These are phyloP conservation scores for Colletotrichum sp. DNA, from an alignment of 2,329 filamentous ascomycete species.

Conservation along the genomic window DNA sequence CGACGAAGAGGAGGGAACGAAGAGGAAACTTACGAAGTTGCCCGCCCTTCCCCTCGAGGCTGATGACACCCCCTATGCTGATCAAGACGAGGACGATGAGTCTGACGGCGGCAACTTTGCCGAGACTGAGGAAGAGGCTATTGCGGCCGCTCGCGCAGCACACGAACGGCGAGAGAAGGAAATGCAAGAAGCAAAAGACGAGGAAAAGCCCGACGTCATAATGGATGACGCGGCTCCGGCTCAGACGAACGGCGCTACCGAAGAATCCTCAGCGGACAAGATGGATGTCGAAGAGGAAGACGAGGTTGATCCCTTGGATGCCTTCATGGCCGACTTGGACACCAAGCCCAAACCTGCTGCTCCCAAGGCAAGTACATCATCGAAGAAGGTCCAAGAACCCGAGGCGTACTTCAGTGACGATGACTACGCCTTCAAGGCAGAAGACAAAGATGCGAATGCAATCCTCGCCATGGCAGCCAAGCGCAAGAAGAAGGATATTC, in stretches of 20 bases:
- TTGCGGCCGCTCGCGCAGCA: conserved; percentile 82
- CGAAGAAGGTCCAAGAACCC: conserved; percentile 68
- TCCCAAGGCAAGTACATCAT: conserved; percentile 32
- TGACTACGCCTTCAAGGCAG: conserved; percentile 64
- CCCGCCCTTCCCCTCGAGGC: conserved; percentile 75
- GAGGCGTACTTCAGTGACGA: conserved; percentile 91
- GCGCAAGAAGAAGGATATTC: conserved; percentile 96
- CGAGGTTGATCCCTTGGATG: conserved; percentile 88
- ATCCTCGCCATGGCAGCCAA: conserved; percentile 62
- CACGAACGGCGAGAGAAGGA: conserved; percentile 83
- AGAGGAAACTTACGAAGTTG: conserved; percentile 89
- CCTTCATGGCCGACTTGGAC: conserved; percentile 84
- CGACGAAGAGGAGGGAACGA: conserved; percentile 85
- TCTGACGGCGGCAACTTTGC: conserved; percentile 79
- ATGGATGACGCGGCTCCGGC: conserved; percentile 12
- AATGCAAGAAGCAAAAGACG: conserved; percentile 46
- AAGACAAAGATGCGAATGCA: conserved; percentile 51
- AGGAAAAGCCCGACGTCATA: conserved; percentile 36
- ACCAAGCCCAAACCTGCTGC: conserved; percentile 31
- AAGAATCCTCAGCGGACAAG: conserved; percentile 34
- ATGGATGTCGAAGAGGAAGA: conserved; percentile 63
- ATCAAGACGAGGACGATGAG: conserved; percentile 72
- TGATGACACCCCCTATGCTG: conserved; percentile 64
- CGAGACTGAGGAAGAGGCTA: conserved; percentile 85
- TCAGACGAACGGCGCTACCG: conserved; percentile 28